Conservation (phyloP, 768 basidiomycete species). For the Suillus weaverae region DNA sequence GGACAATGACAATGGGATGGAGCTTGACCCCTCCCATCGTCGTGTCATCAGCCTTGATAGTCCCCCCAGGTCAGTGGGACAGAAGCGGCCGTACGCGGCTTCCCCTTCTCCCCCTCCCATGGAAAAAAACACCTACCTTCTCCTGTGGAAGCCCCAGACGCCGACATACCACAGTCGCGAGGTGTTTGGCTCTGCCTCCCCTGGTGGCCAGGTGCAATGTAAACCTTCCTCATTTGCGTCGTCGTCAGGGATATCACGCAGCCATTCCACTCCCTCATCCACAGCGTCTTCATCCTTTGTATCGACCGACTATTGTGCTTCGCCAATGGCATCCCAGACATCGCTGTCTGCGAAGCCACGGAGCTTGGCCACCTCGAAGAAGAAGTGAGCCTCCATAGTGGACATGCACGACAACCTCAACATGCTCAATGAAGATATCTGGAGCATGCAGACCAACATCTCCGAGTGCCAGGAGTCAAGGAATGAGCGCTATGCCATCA, state of each 20-base stretch:
- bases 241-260: background rate
- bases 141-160: background rate
- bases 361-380: background rate
- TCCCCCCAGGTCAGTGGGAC: background rate
- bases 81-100: too few relatives aligned
- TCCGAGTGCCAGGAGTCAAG: background rate
- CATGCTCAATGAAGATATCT: background rate
- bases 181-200: background rate
- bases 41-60: background rate
- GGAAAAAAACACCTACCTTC: background rate
- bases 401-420: background rate
- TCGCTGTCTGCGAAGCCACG: background rate
- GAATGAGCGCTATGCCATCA: background rate
- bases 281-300: background rate
- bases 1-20: background rate
- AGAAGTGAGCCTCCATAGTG: background rate
- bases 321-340: background rate
- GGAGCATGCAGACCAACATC: background rate
- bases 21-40: background rate
- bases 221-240: background rate
- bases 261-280: background rate
- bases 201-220: background rate
- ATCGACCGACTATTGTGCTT: background rate
- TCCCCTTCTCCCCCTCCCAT: too few relatives aligned
- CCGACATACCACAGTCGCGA: background rate